Evolutionary conservation across 2,329 filamentous ascomycete genomes (phyloP).

Genomic region (Fusarium hostae): DNA sequence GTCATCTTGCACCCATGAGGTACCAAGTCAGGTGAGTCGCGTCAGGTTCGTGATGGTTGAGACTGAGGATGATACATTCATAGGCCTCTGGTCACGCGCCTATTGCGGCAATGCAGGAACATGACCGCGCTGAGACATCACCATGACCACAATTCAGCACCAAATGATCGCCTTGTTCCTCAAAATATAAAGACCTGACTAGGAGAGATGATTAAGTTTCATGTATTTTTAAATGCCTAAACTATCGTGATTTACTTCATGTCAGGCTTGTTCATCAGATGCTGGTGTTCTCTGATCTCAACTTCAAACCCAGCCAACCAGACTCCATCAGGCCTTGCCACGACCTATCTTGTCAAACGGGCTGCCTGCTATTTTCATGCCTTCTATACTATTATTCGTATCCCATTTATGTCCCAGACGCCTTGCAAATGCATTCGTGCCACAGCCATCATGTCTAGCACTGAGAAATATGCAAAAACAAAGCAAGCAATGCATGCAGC

Average conservation of each 20-base stretch:
- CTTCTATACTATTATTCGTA: slow-evolving; percentile 19
- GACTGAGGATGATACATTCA: slow-evolving; percentile 30
- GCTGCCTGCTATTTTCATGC: slow-evolving; percentile 1
- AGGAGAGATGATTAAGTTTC: slow-evolving; percentile 20
- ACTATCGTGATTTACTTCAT: slow-evolving; percentile 30
- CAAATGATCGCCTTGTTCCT: slow-evolving; percentile 27
- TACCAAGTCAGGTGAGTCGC: slow-evolving; percentile 35
- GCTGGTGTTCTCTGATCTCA: slow-evolving; percentile 26
- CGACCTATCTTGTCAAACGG: slow-evolving; percentile 13
- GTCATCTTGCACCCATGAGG: slow-evolving; percentile 2
- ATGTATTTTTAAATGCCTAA: slow-evolving; percentile 1
- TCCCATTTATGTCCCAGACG: slow-evolving; percentile 24
- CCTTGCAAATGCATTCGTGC: slow-evolving; percentile 20
- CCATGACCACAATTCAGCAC: slow-evolving; percentile 23
- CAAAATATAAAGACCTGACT: slow-evolving; percentile 21
- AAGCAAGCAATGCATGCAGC: not conserved
- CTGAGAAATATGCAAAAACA: not conserved
- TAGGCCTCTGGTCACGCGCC: slow-evolving; percentile 27
- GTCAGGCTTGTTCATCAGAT: slow-evolving; percentile 40
- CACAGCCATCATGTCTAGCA: not conserved
- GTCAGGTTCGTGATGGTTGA: slow-evolving; percentile 37
- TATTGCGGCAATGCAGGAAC: slow-evolving; percentile 34
- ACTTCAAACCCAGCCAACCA: slow-evolving; percentile 10
- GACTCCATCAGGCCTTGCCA: slow-evolving; percentile 11
- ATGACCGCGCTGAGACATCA: slow-evolving; percentile 37